Evolutionary conservation across 1,139 yeast genomes (phyloP), one percentile per base, ranked within the genome.

Genomic region (Saccharomyces hybrid): DNA sequence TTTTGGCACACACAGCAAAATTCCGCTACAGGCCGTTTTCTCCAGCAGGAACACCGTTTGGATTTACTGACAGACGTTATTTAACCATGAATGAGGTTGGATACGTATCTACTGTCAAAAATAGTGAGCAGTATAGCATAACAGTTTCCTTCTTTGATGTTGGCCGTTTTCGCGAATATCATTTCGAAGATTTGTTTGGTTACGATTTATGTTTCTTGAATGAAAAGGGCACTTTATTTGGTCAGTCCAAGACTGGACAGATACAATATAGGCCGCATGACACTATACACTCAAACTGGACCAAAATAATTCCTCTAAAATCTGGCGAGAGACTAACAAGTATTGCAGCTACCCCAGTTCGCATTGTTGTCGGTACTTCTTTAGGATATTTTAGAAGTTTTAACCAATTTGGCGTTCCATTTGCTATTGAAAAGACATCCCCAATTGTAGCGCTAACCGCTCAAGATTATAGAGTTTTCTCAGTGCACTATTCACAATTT

Each of bases 101-200:
- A 0, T 88, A 88, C 66, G 85, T 84, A 0, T 88, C 96, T 84
- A 77, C 88, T 0, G 95, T 88, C 19, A 78, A 79, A 58, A 88
- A 81, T 58, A 81, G 74, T 38, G 74, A 69, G 13, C 79, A 85
- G 60, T 81, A 84, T 60, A 83, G 91, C 50, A 77, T 91, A 16
- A 89, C 97, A 0, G 90, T 91, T 1, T 82, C 91, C 13, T 93
- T 93, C 65, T 90, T 89, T 65, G 97, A 93, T 67, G 76, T 87
- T 51, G 82, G 90, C 0, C 68, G 79, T n/a, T 86, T 84, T 67
- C 81, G 84, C 55, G 97, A 89, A 62, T 89, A 88, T 63, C 95
- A 89, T 70, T 91, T 93, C 71, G 85, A 84, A 50, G 99, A 93
- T 69, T 70, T 80, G 50, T 76, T 78, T 56, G 78, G 81, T 16